Evolutionary conservation across 768 basidiomycete species (phyloP).

Genomic region (Infundibulicybe gibba): DNA sequence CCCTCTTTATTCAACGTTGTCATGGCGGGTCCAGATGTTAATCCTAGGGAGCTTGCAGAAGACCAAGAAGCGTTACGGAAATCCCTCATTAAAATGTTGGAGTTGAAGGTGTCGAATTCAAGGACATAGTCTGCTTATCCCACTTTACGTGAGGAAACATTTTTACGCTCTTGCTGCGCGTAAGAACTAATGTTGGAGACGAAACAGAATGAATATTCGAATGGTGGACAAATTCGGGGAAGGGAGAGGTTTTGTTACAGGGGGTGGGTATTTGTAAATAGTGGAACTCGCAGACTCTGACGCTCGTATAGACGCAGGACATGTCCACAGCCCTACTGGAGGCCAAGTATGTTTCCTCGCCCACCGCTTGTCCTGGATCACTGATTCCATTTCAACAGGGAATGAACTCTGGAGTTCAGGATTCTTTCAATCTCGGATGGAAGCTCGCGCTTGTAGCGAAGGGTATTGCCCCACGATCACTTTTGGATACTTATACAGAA

Average conservation of each 20-base stretch:
- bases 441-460: slow-evolving; percentile 16
- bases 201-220: slow-evolving; percentile 40
- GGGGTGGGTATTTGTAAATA: slow-evolving; percentile 29
- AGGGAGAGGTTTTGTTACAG: slow-evolving; percentile 44
- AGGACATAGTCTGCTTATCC: too few species aligned
- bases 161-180: slow-evolving; percentile 16
- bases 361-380: background rate
- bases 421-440: slow-evolving; percentile 22
- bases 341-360: slow-evolving; percentile 9
- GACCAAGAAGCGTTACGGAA: slow-evolving; percentile 2
- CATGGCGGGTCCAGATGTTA: slow-evolving; percentile 4
- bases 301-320: slow-evolving; percentile 40
- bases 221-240: slow-evolving; percentile 38
- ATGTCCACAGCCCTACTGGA: slow-evolving; percentile 42
- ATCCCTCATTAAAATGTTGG: background rate
- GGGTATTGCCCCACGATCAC: slow-evolving; percentile 8
- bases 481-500: slow-evolving; percentile 14
- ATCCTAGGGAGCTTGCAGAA: slow-evolving; percentile 1
- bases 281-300: background rate
- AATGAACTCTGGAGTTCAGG: slow-evolving; percentile 30
- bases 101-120: too few species aligned
- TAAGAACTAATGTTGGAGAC: slow-evolving; percentile 37
- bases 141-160: too few species aligned
- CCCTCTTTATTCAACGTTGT: slow-evolving; percentile 3
- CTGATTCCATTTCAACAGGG: slow-evolving; percentile 17